Evolutionary conservation across 2,329 filamentous ascomycete species (phyloP), one percentile per base, ranked within the genome.

Genomic region (Hymenoscyphus salicellus): DNA sequence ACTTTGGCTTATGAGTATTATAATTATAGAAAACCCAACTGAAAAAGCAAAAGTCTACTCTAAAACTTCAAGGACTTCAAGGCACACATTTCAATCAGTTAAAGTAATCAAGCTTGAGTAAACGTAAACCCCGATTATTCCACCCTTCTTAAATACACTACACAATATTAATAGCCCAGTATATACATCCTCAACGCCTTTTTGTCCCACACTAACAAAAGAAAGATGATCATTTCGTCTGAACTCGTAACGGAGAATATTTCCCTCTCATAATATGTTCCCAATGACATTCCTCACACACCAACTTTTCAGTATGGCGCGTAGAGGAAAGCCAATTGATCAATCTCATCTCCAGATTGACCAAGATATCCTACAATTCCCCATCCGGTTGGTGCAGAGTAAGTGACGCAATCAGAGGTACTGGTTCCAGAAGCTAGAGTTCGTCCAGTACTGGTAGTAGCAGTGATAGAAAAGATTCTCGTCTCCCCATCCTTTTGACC

Each of bases 391-490:
- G 80, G 81, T 1, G 82, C 82, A n/a, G 71, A 75, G 60, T 78
- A 81, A 1, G 78, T 79, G 5, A 75, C 71, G 70, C 84, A 87
- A 65, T 82, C 79, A 11, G 68, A 72, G 0, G 83, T 86, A 32
- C 74, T 69, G 0, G 74, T 79, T 1, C 84, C 84, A 2, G 79
- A 73, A 14, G 73, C 72, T 5, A 86, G 66, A 0, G 75, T 81
- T 26, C 79, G 77, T 1, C 83, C 83, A 0, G 75, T 62, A 68
- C 79, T 84, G 1, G 83, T 86, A 0, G 77, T 81, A n/a, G 84
- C 82, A 63, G 78, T 69, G 65, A 85, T 79, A 71, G 82, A 87
- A 71, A 88, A 86, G 70, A 81, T 81, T 36, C 84, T 80, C n/a
- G 81, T 84, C 16, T 77, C 70, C 26, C 70, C 70, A 65, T 78